These are phyloP conservation scores for Theileria equi DNA, from an alignment of 169 alveolate genomes.

Conservation along the genomic window DNA sequence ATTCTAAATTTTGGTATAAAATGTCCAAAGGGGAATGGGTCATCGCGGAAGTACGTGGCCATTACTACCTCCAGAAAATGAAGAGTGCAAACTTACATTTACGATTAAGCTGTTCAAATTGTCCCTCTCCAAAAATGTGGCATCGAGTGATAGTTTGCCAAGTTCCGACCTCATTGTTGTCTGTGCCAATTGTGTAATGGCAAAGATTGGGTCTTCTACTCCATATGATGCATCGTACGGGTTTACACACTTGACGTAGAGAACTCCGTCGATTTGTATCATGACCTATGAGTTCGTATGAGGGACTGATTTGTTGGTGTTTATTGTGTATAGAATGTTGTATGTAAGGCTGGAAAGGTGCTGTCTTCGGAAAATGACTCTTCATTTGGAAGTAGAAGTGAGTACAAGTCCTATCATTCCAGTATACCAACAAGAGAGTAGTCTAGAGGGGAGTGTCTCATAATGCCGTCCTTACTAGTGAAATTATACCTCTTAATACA, in stretches of 20 bases:
- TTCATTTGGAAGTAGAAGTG: too few species aligned
- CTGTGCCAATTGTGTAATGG: constrained; percentile 91
- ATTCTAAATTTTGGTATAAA: constrained; percentile 27
- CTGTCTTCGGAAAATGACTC: too few species aligned
- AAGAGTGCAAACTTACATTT: constrained; percentile 63
- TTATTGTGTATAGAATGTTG: neutral
- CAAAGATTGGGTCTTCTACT: constrained; percentile 88
- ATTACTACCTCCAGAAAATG: too few species aligned
- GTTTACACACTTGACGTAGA: constrained; percentile 84
- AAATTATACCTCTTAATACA: too few species aligned
- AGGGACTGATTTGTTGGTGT: neutral
- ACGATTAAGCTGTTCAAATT: constrained; percentile 86
- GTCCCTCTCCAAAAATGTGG: constrained; percentile 93
- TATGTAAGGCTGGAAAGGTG: too few species aligned
- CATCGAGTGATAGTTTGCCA: constrained; percentile 92
- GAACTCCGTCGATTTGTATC: constrained; percentile 91
- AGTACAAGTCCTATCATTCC: too few species aligned
- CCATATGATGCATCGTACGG: constrained; percentile 89
- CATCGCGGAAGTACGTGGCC: neutral
- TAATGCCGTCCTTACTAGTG: too few species aligned
- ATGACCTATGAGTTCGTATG: constrained; percentile 67
- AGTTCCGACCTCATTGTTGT: constrained; percentile 95
- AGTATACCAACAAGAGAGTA: too few species aligned
- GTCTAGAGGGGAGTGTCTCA: too few species aligned
- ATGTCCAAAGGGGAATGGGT: too few species aligned